Conservation (phyloP, 495 filamentous ascomycete species). For the Rostrohypoxylon terebratum region DNA sequence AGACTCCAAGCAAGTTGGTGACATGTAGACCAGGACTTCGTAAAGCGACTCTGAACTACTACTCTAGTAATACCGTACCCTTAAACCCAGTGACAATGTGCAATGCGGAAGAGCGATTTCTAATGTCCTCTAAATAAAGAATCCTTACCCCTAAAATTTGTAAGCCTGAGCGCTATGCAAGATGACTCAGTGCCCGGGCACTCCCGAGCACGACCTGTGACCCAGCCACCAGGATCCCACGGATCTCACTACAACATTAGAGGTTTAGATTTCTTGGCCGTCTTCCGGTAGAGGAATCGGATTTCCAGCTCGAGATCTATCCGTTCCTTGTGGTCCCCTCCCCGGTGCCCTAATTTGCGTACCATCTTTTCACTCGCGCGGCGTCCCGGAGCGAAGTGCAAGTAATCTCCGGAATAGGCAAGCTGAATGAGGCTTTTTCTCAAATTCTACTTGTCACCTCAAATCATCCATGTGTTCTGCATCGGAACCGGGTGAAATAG, state of each 20-base stretch:
- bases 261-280: conserved; percentile 10
- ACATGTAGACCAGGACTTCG: too few relatives aligned
- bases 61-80: not conserved
- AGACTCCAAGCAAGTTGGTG: too few relatives aligned
- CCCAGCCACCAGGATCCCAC: conserved; percentile 8
- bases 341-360: conserved; percentile 11
- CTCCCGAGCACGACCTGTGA: conserved; percentile 33
- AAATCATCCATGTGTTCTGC: conserved; percentile 3
- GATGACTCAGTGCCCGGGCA: conserved; percentile 30
- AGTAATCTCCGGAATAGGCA: conserved; percentile 13
- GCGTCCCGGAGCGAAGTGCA: not conserved
- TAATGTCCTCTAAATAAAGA: conserved; percentile 15
- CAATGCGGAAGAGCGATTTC: conserved; percentile 4
- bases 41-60: not conserved
- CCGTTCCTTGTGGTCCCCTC: not conserved
- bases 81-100: not conserved
- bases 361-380: not conserved
- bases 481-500: not conserved
- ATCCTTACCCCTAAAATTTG: not conserved
- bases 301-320: conserved; percentile 5
- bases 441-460: conserved; percentile 10
- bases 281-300: not conserved
- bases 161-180: conserved; percentile 1
- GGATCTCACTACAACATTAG: conserved; percentile 5
- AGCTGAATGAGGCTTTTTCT: conserved; percentile 30